Conservation (phyloP, 495 filamentous ascomycete species). For the Trichocladium antarcticum region DNA sequence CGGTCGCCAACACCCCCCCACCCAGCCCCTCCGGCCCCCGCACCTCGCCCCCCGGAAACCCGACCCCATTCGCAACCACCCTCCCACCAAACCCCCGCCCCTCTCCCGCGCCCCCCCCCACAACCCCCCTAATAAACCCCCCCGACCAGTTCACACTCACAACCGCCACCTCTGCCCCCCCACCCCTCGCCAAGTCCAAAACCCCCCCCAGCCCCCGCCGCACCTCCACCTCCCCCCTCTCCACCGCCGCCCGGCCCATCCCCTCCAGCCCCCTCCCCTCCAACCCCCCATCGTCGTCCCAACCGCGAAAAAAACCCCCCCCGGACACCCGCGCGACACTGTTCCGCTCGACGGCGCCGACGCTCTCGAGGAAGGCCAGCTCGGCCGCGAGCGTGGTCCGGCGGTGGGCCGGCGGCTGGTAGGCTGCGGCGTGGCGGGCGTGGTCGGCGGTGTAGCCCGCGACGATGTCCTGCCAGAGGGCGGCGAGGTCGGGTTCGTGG, state of each 20-base stretch:
- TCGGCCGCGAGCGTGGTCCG: constrained; percentile 24
- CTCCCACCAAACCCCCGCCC: not conserved
- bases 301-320: constrained; percentile 28
- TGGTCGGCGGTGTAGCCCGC: constrained; percentile 28
- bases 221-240: constrained; percentile 18
- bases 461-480: constrained; percentile 30
- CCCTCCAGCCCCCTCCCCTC: not conserved
- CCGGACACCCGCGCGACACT: constrained; percentile 27
- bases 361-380: constrained; percentile 27
- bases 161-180: constrained; percentile 26
- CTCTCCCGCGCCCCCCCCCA: not conserved
- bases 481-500: not conserved
- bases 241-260: constrained; percentile 5
- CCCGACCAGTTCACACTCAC: constrained; percentile 39
- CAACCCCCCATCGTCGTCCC: too few species aligned
- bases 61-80: constrained; percentile 24
- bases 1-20: constrained; percentile 13
- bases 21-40: constrained; percentile 25
- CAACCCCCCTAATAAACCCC: constrained; percentile 29
- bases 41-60: constrained; percentile 22
- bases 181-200: constrained; percentile 1
- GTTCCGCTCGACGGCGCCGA: constrained; percentile 26
- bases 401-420: constrained; percentile 14
- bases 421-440: constrained; percentile 21
- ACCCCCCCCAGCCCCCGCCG: constrained; percentile 30